Evolutionary conservation across 1,139 yeast species (phyloP).

Genomic region (Debaryomyces subglobosus): DNA sequence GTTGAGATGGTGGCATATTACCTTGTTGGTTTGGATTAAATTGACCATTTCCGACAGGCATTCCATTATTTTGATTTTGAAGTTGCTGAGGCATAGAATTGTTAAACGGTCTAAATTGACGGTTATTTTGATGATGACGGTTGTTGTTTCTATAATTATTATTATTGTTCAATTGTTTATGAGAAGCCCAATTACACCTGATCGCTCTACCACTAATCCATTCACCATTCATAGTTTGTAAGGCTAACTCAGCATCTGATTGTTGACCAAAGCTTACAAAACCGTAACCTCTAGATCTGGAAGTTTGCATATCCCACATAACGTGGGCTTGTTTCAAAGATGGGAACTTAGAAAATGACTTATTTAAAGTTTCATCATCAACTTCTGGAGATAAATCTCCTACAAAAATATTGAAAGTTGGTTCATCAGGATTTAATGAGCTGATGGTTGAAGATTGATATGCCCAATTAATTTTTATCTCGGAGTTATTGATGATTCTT

Average conservation of each 20-base stretch:
- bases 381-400: conserved; percentile 87
- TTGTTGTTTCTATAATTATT: conserved; percentile 16
- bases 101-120: conserved; percentile 20
- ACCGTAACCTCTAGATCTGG: conserved; percentile 89
- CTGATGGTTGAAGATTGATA: conserved; percentile 60
- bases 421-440: conserved; percentile 57
- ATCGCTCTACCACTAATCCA: conserved; percentile 74
- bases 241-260: conserved; percentile 74
- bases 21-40: conserved; percentile 15
- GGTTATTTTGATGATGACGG: conserved; percentile 17
- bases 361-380: conserved; percentile 70
- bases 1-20: conserved; percentile 10
- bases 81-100: conserved; percentile 17
- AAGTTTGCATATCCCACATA: conserved; percentile 97
- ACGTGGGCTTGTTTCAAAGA: conserved; percentile 84
- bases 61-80: conserved; percentile 13
- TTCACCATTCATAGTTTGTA: conserved; percentile 75
- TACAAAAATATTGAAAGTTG: conserved; percentile 71
- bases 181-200: conserved; percentile 89
- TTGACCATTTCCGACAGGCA: conserved; percentile 13
- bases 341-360: conserved; percentile 60
- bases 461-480: conserved; percentile 78
- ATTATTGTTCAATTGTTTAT: conserved; percentile 47
- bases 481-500: conserved; percentile 50
- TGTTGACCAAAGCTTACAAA: conserved; percentile 77